Evolutionary conservation across 2,329 filamentous ascomycete species (phyloP).

Genomic region (Cytospora mali): DNA sequence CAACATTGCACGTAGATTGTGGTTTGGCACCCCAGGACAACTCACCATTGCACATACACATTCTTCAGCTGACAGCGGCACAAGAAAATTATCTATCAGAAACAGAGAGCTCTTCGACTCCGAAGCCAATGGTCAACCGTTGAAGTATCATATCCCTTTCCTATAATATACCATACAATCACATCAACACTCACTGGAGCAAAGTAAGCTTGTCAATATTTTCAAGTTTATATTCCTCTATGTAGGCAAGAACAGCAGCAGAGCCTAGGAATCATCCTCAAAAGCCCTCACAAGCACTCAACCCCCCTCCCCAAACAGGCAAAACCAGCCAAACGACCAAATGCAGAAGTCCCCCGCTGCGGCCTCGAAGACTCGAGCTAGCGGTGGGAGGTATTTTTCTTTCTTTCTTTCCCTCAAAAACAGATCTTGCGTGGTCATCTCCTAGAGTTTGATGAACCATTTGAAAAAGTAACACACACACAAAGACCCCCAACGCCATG

Average conservation of each 20-base stretch:
- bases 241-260: conserved; percentile 12
- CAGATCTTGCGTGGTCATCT: neutral
- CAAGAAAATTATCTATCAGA: too few relatives aligned
- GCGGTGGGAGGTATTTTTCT: conserved; percentile 13
- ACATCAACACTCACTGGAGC: neutral
- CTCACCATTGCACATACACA: too few relatives aligned
- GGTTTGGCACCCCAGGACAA: too few relatives aligned
- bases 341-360: neutral
- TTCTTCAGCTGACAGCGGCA: too few relatives aligned
- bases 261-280: neutral
- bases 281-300: neutral
- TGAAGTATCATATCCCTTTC: neutral
- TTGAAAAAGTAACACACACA: too few relatives aligned
- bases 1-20: too few relatives aligned
- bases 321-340: conserved; percentile 8
- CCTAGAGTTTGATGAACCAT: neutral
- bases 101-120: too few relatives aligned
- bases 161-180: neutral
- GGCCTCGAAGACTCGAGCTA: neutral
- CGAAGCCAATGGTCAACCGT: neutral
- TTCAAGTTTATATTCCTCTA: conserved; percentile 17
- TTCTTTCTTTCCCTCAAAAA: conserved; percentile 1
- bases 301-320: conserved; percentile 6
- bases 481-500: conserved; percentile 23
- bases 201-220: neutral